Evolutionary conservation across 352 stramenopile species (phyloP).

Genomic region (Phytophthora pluvialis): DNA sequence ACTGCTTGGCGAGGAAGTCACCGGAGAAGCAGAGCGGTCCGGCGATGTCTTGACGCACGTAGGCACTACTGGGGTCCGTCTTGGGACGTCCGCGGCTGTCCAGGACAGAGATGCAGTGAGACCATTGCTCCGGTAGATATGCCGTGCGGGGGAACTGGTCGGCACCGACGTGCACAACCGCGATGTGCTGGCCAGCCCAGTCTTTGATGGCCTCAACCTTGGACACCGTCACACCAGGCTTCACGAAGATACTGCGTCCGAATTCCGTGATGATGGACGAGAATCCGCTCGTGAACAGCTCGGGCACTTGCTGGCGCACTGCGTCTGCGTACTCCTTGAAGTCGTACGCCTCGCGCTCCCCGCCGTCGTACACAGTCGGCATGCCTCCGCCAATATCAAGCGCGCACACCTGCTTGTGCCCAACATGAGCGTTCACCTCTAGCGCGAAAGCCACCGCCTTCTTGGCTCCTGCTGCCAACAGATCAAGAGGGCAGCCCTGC

Average conservation of each 20-base stretch:
- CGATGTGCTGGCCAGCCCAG: conserved; percentile 79
- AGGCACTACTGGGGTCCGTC: conserved; percentile 31
- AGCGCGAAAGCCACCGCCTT: conserved; percentile 77
- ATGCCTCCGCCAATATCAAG: conserved; percentile 94
- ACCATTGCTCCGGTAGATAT: conserved; percentile 87
- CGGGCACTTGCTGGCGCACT: conserved; percentile 70
- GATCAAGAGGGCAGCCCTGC: conserved; percentile 84
- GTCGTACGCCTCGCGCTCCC: conserved; percentile 65
- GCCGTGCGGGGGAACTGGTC: conserved; percentile 91
- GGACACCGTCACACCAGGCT: conserved; percentile 86
- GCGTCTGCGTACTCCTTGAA: conserved; percentile 84
- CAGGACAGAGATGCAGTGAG: conserved; percentile 86
- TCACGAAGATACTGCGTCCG: conserved; percentile 86
- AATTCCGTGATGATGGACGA: conserved; percentile 93
- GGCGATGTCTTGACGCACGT: conserved; percentile 85
- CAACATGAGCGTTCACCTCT: conserved; percentile 72
- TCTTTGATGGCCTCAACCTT: conserved; percentile 92
- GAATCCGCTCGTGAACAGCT: conserved; percentile 86
- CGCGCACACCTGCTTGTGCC: conserved; percentile 67
- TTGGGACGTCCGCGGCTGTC: conserved; percentile 56
- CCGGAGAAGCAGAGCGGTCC: conserved; percentile 94
- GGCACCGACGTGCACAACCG: conserved; percentile 89
- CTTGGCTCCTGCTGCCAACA: conserved; percentile 82
- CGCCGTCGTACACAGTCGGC: conserved; percentile 87
- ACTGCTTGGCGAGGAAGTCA: conserved; percentile 87